Evolutionary conservation across 495 filamentous ascomycete genomes (phyloP), one percentile per base, ranked within the genome.

Genomic region (Oidiodendron maius): DNA sequence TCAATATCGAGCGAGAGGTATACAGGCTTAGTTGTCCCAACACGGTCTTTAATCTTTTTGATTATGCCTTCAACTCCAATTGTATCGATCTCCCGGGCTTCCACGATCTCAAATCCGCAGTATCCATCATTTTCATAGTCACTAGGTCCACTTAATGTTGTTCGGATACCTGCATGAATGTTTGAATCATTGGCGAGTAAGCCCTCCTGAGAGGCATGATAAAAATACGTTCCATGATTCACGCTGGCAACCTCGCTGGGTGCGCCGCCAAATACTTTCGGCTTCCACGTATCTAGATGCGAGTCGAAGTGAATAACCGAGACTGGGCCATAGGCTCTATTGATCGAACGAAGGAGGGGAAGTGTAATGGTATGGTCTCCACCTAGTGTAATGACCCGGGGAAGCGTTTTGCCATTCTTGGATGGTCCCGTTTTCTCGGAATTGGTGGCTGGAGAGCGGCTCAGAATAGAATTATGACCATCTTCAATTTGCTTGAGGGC

Each of bases 141-240:
- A 1, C 74, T 78, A 5, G 80, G 78, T 0, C 85, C 84, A 20
- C 77, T 83, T 17, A 89, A 67, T 0, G 84, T 88, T 1, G 86
- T 89, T 38, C 86, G 81, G 57, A 88, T 89, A 40, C 86, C 86
- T 16, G 81, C 86, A 51, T 88, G 86, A 61, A 90, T 89, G 64
- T 86, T 88, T 30, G 75, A 80, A 65, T 89, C 84, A 58, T 90
- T 89, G 50, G 70, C 78, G 23, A 88, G 68, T 21, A 88, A 67
- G 0, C 84, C 84, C 62, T 89, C 83, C 65, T 79, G 73, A 0
- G 81, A 68, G 5, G 85, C 85, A 56, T 87, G 84, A 58, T 80
- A 88, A 66, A 86, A 87, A 63, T 86, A 87, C 10, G 86, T 89
- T 2, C 85, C 85, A 62, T 89, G 86, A 64, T 88, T 89, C 59